Percentiles rank a stretch among this genome's conserved stretches.
Evolutionary conservation across 139 green algal genomes (phyloP).

Genomic region (Chlorella vulgaris): DNA sequence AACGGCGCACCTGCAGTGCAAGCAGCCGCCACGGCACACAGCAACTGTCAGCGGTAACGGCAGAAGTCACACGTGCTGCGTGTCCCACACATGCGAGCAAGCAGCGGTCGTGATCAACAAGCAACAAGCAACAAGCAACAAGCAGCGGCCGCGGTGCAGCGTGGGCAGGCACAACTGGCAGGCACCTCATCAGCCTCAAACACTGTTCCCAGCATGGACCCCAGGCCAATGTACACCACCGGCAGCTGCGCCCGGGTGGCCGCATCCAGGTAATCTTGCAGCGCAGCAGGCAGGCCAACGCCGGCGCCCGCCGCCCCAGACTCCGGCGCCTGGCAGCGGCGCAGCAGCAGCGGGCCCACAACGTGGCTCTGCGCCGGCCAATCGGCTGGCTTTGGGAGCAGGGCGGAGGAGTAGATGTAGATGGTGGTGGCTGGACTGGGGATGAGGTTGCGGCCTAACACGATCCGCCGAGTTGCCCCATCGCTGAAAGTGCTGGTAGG

Average conservation of each 20-base stretch:
- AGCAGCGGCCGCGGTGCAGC: too few relatives aligned
- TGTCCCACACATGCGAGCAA: background rate
- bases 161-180: too few relatives aligned
- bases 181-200: conserved; percentile 17
- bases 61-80: background rate
- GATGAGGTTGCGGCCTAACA: background rate
- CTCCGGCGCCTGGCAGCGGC: background rate
- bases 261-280: conserved; percentile 19
- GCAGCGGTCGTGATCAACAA: too few relatives aligned
- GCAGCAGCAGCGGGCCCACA: conserved; percentile 40
- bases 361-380: conserved; percentile 67
- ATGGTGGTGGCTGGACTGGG: conserved; percentile 38
- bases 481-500: background rate
- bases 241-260: conserved; percentile 14
- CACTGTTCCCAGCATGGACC: conserved; percentile 11
- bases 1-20: background rate
- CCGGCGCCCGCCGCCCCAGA: background rate
- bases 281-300: background rate
- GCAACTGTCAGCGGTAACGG: background rate
- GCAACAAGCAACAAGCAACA: background rate
- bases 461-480: background rate
- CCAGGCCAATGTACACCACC: conserved; percentile 37
- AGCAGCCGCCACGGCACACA: background rate
- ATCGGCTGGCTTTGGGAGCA: conserved; percentile 68
- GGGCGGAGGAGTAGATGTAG: conserved; percentile 61